Conservation (phyloP, 257 asterid genomes). For the Solanum boliviense region DNA sequence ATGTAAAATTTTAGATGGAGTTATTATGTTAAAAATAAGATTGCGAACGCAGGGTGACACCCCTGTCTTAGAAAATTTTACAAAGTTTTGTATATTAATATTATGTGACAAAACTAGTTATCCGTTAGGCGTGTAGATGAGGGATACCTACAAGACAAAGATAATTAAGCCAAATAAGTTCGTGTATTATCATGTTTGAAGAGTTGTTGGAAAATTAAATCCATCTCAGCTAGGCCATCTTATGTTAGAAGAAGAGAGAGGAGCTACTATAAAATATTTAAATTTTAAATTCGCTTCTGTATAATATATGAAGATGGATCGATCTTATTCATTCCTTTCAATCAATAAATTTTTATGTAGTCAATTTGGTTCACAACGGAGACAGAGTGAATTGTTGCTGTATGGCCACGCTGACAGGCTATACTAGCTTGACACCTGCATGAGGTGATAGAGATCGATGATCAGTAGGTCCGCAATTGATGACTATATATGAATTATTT, state of each 20-base stretch:
- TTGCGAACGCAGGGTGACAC: too few species aligned
- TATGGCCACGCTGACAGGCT: neutral
- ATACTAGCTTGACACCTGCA: neutral
- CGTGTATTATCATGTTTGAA: neutral
- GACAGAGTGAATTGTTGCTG: neutral
- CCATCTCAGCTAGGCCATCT: neutral
- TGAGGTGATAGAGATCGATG: neutral
- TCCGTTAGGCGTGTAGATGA: neutral
- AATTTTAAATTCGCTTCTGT: neutral
- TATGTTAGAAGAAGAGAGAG: neutral
- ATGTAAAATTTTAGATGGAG: too few species aligned
- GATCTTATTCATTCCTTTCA: rapidly evolving
- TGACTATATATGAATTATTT: neutral
- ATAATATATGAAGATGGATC: too few species aligned
- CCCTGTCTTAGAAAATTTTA: too few species aligned
- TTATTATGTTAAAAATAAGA: too few species aligned
- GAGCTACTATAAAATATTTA: neutral
- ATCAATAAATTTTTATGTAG: too few species aligned
- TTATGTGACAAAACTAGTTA: too few species aligned
- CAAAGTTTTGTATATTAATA: too few species aligned
- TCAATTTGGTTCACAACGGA: neutral
- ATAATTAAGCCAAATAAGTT: neutral
- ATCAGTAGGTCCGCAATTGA: neutral
- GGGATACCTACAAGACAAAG: neutral
- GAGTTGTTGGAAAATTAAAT: neutral